phyloP scores from a whole-genome alignment of 768 basidiomycete genomes.

The Obba rivulosa region DNA sequence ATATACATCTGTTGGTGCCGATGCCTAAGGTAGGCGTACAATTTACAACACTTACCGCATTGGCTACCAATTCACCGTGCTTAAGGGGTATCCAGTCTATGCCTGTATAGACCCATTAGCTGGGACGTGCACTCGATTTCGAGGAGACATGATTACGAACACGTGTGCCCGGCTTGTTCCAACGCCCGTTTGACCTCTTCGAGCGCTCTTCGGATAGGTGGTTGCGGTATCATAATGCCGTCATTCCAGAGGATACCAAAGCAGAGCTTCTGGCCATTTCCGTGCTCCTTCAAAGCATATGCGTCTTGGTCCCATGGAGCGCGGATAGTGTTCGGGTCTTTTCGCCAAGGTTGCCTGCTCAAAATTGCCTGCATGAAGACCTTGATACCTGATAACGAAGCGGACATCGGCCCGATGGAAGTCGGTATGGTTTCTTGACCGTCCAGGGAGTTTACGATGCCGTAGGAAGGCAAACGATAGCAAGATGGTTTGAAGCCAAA shows the following conservation, averaged over 20 bases:
- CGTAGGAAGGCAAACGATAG: constrained; percentile 63
- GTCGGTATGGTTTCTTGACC: constrained; percentile 53
- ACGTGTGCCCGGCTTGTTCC: constrained; percentile 27
- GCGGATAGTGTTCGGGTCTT: constrained; percentile 25
- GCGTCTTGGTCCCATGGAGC: constrained; percentile 21
- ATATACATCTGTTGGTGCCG: background rate
- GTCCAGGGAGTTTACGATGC: constrained; percentile 56
- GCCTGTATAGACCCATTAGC: constrained; percentile 16
- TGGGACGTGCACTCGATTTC: background rate
- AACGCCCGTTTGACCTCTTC: constrained; percentile 27
- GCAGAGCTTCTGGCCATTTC: constrained; percentile 25
- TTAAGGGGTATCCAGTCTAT: constrained; percentile 29
- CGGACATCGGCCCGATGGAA: constrained; percentile 32
- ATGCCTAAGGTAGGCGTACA: background rate
- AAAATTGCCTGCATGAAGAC: constrained; percentile 58
- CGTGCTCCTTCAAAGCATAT: constrained; percentile 24
- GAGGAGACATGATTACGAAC: constrained; percentile 10
- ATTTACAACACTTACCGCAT: constrained; percentile 15
- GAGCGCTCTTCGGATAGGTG: constrained; percentile 30
- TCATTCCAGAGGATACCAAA: constrained; percentile 29
- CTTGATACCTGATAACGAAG: constrained; percentile 29
- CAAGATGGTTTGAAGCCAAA: constrained; percentile 67
- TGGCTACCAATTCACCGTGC: constrained; percentile 17
- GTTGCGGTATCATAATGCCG: constrained; percentile 25
- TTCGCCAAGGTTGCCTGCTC: constrained; percentile 30